A percentile compares a stretch with the other conserved stretches of the same genome.
Evolutionary conservation across 805 yeast species (phyloP).

Genomic region (Spathaspora boniae): DNA sequence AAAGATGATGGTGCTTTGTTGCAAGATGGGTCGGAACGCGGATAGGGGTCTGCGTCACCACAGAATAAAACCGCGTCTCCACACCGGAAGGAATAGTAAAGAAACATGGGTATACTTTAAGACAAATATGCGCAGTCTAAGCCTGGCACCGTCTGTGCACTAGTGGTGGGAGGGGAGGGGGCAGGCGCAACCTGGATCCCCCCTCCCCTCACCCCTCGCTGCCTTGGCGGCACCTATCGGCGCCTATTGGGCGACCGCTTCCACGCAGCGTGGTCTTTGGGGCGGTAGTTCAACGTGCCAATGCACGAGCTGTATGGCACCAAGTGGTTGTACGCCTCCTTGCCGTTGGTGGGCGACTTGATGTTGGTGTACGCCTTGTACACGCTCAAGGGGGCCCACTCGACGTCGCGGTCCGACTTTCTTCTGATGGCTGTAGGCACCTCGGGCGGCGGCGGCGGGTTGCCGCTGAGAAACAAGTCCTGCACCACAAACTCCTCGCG

Average conservation of each 20-base stretch:
- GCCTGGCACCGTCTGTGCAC: too few relatives aligned
- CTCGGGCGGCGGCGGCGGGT: conserved; percentile 8
- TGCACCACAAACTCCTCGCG: conserved; percentile 12
- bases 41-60: too few relatives aligned
- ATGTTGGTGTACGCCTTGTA: conserved; percentile 30
- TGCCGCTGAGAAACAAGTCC: conserved; percentile 7
- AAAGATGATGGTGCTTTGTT: too few relatives aligned
- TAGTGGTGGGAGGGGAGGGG: too few relatives aligned
- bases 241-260: conserved; percentile 11
- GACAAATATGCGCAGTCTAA: too few relatives aligned
- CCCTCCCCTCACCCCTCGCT: too few relatives aligned
- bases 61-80: too few relatives aligned
- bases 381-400: conserved; percentile 32
- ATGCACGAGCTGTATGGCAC: conserved; percentile 12
- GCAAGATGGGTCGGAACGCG: too few relatives aligned
- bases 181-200: too few relatives aligned
- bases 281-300: conserved; percentile 12
- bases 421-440: conserved; percentile 6
- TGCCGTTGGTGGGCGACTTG: conserved; percentile 18
- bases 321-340: conserved; percentile 10
- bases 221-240: too few relatives aligned
- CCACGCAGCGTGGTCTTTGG: conserved; percentile 13
- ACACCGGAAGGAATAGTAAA: too few relatives aligned
- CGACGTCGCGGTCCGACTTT: conserved; percentile 10
- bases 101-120: too few relatives aligned